A percentile compares a stretch with the other conserved stretches of the same genome.
These are phyloP conservation scores for Neurospora pannonica DNA, from an alignment of 495 filamentous ascomycete species.

Conservation along the genomic window DNA sequence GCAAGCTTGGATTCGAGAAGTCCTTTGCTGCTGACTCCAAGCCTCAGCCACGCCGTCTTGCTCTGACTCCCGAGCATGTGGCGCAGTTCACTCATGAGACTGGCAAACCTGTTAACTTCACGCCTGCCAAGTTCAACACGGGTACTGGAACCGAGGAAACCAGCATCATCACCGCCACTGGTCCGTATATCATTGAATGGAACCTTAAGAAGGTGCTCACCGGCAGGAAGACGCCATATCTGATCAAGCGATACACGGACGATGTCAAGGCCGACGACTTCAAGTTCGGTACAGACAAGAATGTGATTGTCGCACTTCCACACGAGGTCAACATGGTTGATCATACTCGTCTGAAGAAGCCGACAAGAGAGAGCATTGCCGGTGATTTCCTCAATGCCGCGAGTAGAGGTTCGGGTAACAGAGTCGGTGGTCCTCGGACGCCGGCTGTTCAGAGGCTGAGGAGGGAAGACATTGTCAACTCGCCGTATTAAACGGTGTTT, in stretches of 20 bases:
- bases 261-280: constrained; percentile 99
- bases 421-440: constrained; percentile 28
- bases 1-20: constrained; percentile 94
- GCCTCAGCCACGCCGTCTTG: constrained; percentile 85
- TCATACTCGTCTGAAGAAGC: constrained; percentile 71
- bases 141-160: constrained; percentile 72
- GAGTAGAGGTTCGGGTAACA: constrained; percentile 35
- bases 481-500: constrained; percentile 53
- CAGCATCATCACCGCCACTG: constrained; percentile 92
- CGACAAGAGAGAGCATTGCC: constrained; percentile 83
- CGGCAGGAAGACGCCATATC: constrained; percentile 77
- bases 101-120: constrained; percentile 75
- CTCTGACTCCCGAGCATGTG: constrained; percentile 77
- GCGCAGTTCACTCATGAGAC: constrained; percentile 97
- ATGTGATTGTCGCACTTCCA: constrained; percentile 91
- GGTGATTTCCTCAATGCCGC: constrained; percentile 41
- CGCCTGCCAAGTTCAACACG: constrained; percentile 87
- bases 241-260: constrained; percentile 91
- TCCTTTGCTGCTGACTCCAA: constrained; percentile 87
- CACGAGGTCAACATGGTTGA: constrained; percentile 98
- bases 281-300: constrained; percentile 92
- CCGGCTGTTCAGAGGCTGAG: constrained; percentile 47
- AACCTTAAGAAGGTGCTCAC: constrained; percentile 76
- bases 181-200: constrained; percentile 96
- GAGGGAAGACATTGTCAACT: constrained; percentile 73